Base-by-base conservation (phyloP, 495 filamentous ascomycete species). In the Podospora bellae-mahoneyi region DNA sequence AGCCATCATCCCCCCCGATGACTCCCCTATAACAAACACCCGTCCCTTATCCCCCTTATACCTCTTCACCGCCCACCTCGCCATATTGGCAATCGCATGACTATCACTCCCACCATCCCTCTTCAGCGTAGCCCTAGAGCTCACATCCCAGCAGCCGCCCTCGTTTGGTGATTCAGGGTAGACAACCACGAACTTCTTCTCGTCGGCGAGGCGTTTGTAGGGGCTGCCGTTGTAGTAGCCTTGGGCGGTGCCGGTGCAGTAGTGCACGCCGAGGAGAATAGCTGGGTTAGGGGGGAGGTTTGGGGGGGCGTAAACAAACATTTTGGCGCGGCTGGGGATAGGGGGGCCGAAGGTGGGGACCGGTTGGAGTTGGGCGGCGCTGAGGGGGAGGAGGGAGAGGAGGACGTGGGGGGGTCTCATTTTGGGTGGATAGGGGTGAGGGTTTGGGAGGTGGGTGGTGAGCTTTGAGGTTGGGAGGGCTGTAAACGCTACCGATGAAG, bases 121-220 rank as follows among this genome's bases (percentile, higher is more conserved):
- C 20, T 80, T 84, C 7, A 89, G 78, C 2, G 85, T 80, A n/a
- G 77, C 78, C 15, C 79, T 73, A 1, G 84, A 86, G 28, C 82
- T 82, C 53, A 88, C 85, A 66, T 90, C 88, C 86, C 86, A 90
- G 78, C 87, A 89, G 28, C 72, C 79, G 56, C 78, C 82, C n/a
- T 68, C 65, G 71, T 80, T 80, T 15, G 82, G 79, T 5, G 83
- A 80, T 60, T 81, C 75, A 1, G 84, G 85, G 76, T 84, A 86
- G 75, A 87, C 85, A 68, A 86, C 80, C 39, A 86, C 83, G 72
- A 85, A 88, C 48, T 84, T 84, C 63, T 87, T 77, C 27, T 74
- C 62, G 57, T 88, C 87, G 20, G 85, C 82, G 15, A 82, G 77
- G 1, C 72, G 67, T 7, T 82, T 83, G 64, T 83, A 86, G 10